Evolutionary conservation across 2,329 filamentous ascomycete genomes (phyloP).

Genomic region (Neofusicoccum kwambonambiense): DNA sequence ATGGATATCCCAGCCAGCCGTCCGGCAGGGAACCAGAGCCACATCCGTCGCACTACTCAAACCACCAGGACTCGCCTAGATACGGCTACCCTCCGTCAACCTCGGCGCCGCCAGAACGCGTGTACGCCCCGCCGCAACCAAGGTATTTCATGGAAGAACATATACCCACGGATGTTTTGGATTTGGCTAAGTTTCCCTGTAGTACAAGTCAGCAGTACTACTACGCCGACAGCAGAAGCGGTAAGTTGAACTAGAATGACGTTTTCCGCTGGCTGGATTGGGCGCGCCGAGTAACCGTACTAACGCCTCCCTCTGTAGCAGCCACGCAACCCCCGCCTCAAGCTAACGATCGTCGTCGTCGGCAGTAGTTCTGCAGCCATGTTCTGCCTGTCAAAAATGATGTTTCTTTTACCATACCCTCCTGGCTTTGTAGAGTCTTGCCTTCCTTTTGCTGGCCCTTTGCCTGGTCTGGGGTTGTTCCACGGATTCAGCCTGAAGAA

Average conservation of each 20-base stretch:
- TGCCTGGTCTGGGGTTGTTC: conserved; percentile 13
- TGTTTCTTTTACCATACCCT: conserved; percentile 16
- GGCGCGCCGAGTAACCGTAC: conserved; percentile 8
- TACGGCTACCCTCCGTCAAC: conserved; percentile 25
- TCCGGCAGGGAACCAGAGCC: conserved; percentile 25
- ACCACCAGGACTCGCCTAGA: conserved; percentile 15
- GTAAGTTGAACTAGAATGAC: conserved; percentile 6
- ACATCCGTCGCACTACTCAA: conserved; percentile 7
- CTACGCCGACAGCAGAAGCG: conserved; percentile 19
- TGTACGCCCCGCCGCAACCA: conserved; percentile 24
- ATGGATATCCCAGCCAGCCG: conserved; percentile 31
- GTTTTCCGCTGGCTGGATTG: not conserved
- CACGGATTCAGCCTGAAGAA: conserved; percentile 12
- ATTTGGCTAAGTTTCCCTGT: conserved; percentile 20
- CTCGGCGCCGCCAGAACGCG: conserved; percentile 21
- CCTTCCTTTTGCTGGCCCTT: conserved; percentile 11
- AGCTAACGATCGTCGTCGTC: conserved; percentile 19
- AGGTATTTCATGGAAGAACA: conserved; percentile 37
- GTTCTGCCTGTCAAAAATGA: conserved; percentile 10
- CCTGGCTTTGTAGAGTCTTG: conserved; percentile 13
- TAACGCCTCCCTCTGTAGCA: conserved; percentile 16
- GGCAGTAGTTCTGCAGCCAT: conserved; percentile 15
- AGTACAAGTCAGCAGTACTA: conserved; percentile 18
- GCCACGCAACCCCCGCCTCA: conserved; percentile 17
- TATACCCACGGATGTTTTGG: conserved; percentile 17